Evolutionary conservation across 805 yeast species (phyloP), one percentile per base, ranked within the genome.

Genomic region (Saccharomyces paradoxus): DNA sequence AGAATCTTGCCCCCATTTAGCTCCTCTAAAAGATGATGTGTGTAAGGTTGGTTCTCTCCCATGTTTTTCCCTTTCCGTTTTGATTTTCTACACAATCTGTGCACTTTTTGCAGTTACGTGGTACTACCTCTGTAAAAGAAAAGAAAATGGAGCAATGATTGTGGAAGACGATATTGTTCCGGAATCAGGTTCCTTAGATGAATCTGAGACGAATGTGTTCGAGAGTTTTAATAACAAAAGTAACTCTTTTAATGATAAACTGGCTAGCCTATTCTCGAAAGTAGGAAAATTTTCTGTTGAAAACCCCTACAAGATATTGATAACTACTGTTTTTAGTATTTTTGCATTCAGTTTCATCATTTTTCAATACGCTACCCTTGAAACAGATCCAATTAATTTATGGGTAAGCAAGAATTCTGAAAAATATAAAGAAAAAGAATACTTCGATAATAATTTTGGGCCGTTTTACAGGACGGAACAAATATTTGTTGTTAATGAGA

Each of bases 401-500:
- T 92, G 99, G 99, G 98, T 94, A 0, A 85, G 94, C 60, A 83
- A 91, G 2, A 64, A 73, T 22, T 86, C 94, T 9, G 82, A 80
- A 2, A 89, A 90, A 12, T 84, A 77, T 53, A 72, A 78, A 46
- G 85, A 92, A 62, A 83, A 84, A 62, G 72, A 76, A 53, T 83
- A 75, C 60, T 92, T 82, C 66, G 97, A 94, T 66, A 77, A 78
- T 22, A 81, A 82, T 57, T 92, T 92, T 70, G 97, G 97, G 0
- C 96, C 95, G 41, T 92, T 94, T 74, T 94, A 86, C 72, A 77
- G 97, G 61, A 81, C 89, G 4, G 92, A 89, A 63, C 98, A 92
- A 70, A 72, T 89, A 0, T 87, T 88, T 59, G 74, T 92, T 6
- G 81, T 84, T 2, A 84, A 84, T 60, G 81, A 81, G 22, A 76